Base-by-base conservation (phyloP, 805 yeast genomes). In the Candida namnaoensis region DNA sequence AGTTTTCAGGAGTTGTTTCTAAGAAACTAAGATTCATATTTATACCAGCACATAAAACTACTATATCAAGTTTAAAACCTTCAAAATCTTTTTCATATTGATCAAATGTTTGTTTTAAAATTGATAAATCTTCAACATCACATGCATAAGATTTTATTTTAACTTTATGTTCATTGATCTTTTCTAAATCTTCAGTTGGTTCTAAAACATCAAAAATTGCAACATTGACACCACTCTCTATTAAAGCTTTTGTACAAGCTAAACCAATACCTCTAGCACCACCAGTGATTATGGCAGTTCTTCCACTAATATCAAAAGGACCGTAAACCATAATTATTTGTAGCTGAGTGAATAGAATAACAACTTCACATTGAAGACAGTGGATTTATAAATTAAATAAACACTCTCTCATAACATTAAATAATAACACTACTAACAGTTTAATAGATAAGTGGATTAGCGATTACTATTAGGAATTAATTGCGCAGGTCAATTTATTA, bases 231-330 rank as follows among this genome's bases (percentile, higher is more conserved):
- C 50, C 49, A 4, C 49, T 43, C 37, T 47, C 52, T 36, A 47
- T 45, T 25, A 48, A 32, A 2, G 46, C 52, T 30, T 36, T 41
- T 4, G 52, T 47, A 37, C 48, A 47, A 4, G 47, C 52, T 10
- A 47, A 38, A 7, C 52, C 50, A 26, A 47, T 49, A 15, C 51
- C 51, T 37, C 51, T 38, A 3, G 46, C 49, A 7, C 47, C 51
- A 25, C 49, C 51, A 6, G 47, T 48, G 32, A 48, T 47, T 11
- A 48, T 24, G 3, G 51, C 51, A 6, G 51, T 48, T 37, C 51
- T 39, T 3, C 49, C 51, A 19, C 38, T 10, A 26, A 48, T 44
- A 36, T 48, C 49, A 39, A 48, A 46, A 6, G 33, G 4, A 30
- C 13, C n/a, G 33, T 30, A 30, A 8, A 30, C 33, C 33, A 30